Conservation (phyloP, 1,284 basidiomycete genomes). For the Apiotrichum gracile region DNA sequence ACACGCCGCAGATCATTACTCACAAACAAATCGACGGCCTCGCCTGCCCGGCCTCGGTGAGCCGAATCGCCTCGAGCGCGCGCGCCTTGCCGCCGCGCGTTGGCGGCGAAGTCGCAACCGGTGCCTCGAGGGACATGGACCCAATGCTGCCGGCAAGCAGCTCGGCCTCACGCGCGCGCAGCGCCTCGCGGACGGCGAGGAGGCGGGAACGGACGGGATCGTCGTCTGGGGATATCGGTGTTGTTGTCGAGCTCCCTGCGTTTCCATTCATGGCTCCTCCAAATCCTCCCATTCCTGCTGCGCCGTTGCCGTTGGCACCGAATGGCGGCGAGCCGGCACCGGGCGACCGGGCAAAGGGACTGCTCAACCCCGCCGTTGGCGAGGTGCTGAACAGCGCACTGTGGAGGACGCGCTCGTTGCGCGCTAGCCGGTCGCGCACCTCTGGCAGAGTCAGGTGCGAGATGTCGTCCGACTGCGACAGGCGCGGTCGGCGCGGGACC, state of each 20-base stretch:
- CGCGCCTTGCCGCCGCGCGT: slow-evolving; percentile 28
- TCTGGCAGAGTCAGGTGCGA: slow-evolving; percentile 28
- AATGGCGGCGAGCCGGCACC: background rate
- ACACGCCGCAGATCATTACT: no score
- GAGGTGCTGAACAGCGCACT: slow-evolving; percentile 23
- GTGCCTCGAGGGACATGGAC: slow-evolving; percentile 1
- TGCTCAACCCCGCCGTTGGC: no score
- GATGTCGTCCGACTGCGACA: slow-evolving; percentile 24
- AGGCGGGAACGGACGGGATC: slow-evolving; percentile 35
- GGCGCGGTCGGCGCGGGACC: background rate
- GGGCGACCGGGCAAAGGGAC: no score
- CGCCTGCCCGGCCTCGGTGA: slow-evolving; percentile 19
- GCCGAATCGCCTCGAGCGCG: slow-evolving; percentile 30
- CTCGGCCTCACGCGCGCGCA: slow-evolving; percentile 35
- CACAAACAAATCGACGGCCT: slow-evolving; percentile 30
- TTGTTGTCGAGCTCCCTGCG: no score
- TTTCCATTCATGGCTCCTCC: no score
- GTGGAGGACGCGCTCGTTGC: slow-evolving; percentile 34
- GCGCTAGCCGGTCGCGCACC: slow-evolving; percentile 34
- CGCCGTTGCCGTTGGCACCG: background rate
- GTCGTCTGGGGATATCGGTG: background rate
- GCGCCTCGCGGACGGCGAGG: slow-evolving; percentile 22
- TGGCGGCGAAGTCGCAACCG: slow-evolving; percentile 1
- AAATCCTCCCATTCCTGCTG: no score
- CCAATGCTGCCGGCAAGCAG: slow-evolving; percentile 21